Evolutionary conservation across 495 filamentous ascomycete species (phyloP).

Genomic region (Paragyromitra xinjiangensis): DNA sequence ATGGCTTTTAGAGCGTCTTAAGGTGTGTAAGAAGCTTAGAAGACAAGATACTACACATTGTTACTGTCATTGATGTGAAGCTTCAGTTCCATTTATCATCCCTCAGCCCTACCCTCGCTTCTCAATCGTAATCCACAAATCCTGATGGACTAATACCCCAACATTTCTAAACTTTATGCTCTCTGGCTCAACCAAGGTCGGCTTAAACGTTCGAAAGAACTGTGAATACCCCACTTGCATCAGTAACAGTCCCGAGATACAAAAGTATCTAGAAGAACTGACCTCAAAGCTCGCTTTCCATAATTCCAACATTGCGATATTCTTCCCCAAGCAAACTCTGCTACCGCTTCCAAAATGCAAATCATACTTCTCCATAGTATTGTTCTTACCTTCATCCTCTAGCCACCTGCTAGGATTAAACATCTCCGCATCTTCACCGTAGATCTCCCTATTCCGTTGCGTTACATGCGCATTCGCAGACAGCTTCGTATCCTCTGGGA

Average conservation of each 20-base stretch:
- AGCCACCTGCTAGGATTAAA: slow-evolving; percentile 75
- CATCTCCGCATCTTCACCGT: slow-evolving; percentile 69
- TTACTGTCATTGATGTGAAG: neutral
- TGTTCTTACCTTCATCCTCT: slow-evolving; percentile 62
- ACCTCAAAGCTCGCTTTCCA: slow-evolving; percentile 43
- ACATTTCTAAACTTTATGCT: slow-evolving; percentile 1
- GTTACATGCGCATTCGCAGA: slow-evolving; percentile 67
- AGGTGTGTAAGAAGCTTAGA: no score
- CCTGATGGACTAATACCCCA: neutral
- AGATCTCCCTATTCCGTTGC: slow-evolving; percentile 65
- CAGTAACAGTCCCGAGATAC: neutral
- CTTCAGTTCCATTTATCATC: neutral
- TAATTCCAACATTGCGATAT: slow-evolving; percentile 34
- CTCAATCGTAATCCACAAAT: slow-evolving; percentile 17
- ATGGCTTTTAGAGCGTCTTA: no score
- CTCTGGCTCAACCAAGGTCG: slow-evolving; percentile 14
- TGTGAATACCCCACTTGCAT: neutral
- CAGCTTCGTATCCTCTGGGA: slow-evolving; percentile 65
- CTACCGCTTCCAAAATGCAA: slow-evolving; percentile 58
- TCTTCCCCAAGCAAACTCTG: slow-evolving; percentile 41
- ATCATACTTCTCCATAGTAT: slow-evolving; percentile 64
- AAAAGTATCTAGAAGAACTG: neutral
- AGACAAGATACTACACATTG: no score
- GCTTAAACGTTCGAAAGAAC: slow-evolving; percentile 25
- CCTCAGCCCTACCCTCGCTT: neutral